Base-by-base conservation (phyloP, 192 early-diverging fungal genomes). In the Coemansia sp. region DNA sequence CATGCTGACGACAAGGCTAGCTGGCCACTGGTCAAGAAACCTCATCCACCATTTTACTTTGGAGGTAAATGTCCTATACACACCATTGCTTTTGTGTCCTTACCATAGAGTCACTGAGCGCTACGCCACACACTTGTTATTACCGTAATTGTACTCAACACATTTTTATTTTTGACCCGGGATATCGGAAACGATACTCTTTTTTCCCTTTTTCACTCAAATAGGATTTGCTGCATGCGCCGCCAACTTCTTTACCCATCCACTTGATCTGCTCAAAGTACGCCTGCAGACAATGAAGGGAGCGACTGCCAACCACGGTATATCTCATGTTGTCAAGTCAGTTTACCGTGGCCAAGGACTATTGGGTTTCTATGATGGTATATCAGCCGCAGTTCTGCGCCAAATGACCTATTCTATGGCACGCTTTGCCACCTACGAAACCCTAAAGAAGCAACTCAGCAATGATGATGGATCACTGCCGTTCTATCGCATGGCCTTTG, bases 211-310 rank as follows among this genome's bases (percentile, higher is more conserved):
- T 66, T 5, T 31, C 38, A 27, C 27, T 18, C 34, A 43, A 47
- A 57, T 78, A 79, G 77, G 80, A 36, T 79, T 84, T 64, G 81
- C 81, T 3, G 81, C 81, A 7, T 84, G 81, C 36, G 81, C 76
- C 13, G 76, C 81, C 22, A 79, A 79, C 65, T 84, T 90, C 11
- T 89, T 92, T 34, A 90, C 89, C 0, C 91, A 97, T 76, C 90
- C 92, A 55, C 86, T 98, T 52, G 94, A 96, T 76, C 85, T 95
- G 46, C 85, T 92, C 61, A 97, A 98, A 75, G 97, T 98, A 31
- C 90, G 95, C 10, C 76, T 97, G 50, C 97, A 98, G 74, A 98
- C 94, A 15, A 85, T 84, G 29, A 92, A 91, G 34, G 90, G 90
- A 3, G 72, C 80, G 18, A 76, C 63, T 3, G 66, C 66, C 13